Conservation (phyloP, 768 basidiomycete genomes). For the Crassisporium funariophilum region DNA sequence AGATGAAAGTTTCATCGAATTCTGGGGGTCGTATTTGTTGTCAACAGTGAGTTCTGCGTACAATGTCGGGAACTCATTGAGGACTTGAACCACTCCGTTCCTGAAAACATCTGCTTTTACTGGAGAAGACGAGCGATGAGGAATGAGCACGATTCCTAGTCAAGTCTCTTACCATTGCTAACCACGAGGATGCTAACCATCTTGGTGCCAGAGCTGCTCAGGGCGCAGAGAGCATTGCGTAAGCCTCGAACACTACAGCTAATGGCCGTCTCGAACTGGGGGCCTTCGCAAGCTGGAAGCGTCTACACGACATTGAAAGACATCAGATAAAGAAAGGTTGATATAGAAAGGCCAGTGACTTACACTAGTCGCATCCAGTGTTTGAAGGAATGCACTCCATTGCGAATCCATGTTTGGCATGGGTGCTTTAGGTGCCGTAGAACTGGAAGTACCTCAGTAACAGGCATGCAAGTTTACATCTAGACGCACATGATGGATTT, state of each 20-base stretch:
- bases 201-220: slow-evolving; percentile 1
- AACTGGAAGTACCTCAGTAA: too few relatives aligned
- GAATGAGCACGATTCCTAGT: not conserved
- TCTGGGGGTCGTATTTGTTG: slow-evolving; percentile 11
- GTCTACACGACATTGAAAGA: not conserved
- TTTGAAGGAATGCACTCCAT: slow-evolving; percentile 6
- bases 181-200: slow-evolving; percentile 7
- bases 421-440: not conserved
- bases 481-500: not conserved
- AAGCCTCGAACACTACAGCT: slow-evolving; percentile 5
- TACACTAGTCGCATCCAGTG: slow-evolving; percentile 5
- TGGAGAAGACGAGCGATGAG: not conserved
- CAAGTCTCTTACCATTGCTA: slow-evolving; percentile 6
- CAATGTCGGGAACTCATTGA: slow-evolving; percentile 6
- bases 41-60: slow-evolving; percentile 11
- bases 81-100: slow-evolving; percentile 1
- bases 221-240: slow-evolving; percentile 3
- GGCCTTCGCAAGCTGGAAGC: slow-evolving; percentile 8
- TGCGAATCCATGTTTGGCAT: not conserved
- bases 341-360: not conserved
- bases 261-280: slow-evolving; percentile 13
- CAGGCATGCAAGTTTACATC: too few relatives aligned
- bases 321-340: not conserved
- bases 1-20: slow-evolving; percentile 1
- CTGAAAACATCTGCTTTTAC: slow-evolving; percentile 14